A percentile compares a stretch with the other conserved stretches of the same genome.
Conservation (phyloP, 768 basidiomycete species). For the Agaricus sinodeliciosus region DNA sequence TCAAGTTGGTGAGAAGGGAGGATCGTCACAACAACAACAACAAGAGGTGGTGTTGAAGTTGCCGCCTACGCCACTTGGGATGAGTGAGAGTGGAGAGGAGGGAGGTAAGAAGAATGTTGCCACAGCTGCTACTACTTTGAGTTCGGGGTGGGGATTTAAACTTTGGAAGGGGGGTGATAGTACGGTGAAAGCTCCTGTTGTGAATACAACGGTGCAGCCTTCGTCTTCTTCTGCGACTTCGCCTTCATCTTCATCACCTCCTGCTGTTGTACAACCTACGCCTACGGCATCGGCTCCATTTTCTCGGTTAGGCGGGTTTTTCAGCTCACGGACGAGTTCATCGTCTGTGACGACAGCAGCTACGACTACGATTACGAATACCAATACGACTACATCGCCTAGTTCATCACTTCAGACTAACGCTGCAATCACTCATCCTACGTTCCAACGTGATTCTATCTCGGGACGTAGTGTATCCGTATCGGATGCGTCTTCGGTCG, state of each 20-base stretch:
- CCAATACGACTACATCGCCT: slow-evolving; percentile 9
- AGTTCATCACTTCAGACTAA: slow-evolving; percentile 18
- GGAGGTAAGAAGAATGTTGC: slow-evolving; percentile 22
- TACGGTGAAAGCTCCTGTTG: slow-evolving; percentile 20
- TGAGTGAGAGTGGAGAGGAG: slow-evolving; percentile 29
- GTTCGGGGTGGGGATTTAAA: slow-evolving; percentile 62
- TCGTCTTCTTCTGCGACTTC: too few species aligned
- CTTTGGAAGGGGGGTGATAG: slow-evolving; percentile 39
- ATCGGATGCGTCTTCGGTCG: slow-evolving; percentile 53
- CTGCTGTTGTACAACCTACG: slow-evolving; percentile 5
- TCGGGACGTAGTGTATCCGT: slow-evolving; percentile 40
- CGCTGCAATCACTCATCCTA: slow-evolving; percentile 15
- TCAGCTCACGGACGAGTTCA: slow-evolving; percentile 49
- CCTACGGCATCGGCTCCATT: slow-evolving; percentile 34
- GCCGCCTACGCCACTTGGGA: slow-evolving; percentile 31
- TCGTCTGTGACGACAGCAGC: slow-evolving; percentile 29
- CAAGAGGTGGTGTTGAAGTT: slow-evolving; percentile 24
- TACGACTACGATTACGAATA: too few species aligned
- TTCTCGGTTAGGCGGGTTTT: slow-evolving; percentile 63
- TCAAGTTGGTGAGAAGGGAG: slow-evolving; percentile 40
- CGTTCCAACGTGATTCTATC: slow-evolving; percentile 29
- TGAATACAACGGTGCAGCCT: slow-evolving; percentile 16
- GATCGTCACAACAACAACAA: too few species aligned
- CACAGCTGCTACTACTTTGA: slow-evolving; percentile 13
- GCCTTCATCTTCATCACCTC: slow-evolving; percentile 13